These are phyloP conservation scores for Colletotrichum tamarilloi DNA, from an alignment of 2,329 filamentous ascomycete genomes.

Conservation along the genomic window DNA sequence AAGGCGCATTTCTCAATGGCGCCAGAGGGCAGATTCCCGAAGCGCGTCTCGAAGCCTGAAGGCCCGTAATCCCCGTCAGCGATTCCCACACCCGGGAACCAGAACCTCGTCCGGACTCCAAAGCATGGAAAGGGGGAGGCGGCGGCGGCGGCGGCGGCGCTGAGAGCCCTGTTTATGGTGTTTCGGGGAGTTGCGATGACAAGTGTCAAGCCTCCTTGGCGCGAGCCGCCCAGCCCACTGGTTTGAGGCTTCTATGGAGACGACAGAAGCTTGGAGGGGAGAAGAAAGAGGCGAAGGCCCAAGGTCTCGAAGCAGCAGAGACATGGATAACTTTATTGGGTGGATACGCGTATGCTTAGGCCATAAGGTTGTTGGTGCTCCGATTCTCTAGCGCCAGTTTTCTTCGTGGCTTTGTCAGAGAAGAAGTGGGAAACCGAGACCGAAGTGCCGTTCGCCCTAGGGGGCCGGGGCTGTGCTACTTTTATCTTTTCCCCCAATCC, in stretches of 20 bases:
- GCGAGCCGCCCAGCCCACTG: background rate
- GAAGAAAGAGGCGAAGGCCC: background rate
- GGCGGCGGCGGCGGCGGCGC: no score
- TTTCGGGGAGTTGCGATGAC: background rate
- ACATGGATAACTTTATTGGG: conserved; percentile 23
- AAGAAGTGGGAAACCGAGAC: conserved; percentile 25
- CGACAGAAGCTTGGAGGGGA: background rate
- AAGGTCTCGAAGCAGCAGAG: no score
- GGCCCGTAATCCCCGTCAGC: background rate
- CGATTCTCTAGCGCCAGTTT: background rate
- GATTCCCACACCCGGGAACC: background rate
- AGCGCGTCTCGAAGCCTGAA: no score
- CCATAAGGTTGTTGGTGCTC: background rate
- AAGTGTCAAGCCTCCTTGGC: conserved; percentile 18
- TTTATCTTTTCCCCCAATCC: background rate
- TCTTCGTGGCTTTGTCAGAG: background rate
- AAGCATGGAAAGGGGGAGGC: no score
- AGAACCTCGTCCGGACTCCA: background rate
- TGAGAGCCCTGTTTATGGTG: background rate
- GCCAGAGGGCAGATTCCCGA: conserved; percentile 3
- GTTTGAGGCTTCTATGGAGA: background rate
- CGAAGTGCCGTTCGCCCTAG: conserved; percentile 1
- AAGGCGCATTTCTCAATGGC: conserved; percentile 11
- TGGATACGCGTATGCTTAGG: conserved; percentile 18
- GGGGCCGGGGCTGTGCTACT: conserved; percentile 7